phyloP scores from a whole-genome alignment of 371 early-diverging fungal species.

The Mucor racemosus region DNA sequence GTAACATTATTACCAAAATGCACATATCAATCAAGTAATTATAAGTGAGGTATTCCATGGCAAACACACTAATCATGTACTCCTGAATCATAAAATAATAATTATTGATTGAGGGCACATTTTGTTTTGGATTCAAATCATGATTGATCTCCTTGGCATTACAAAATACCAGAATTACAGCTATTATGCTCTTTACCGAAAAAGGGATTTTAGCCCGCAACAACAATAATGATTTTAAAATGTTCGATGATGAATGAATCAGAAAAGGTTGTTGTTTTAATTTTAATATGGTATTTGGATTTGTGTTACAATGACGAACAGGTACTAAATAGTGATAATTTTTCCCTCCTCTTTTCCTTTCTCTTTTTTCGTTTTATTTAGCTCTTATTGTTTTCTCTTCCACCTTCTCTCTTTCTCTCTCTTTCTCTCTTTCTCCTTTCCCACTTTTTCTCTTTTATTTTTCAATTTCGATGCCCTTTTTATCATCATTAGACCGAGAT shows the following conservation, averaged over 20 bases:
- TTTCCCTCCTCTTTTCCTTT: neutral
- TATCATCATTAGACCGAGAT: conserved; percentile 13
- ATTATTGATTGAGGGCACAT: too few relatives aligned
- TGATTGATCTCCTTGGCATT: too few relatives aligned
- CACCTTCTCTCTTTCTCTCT: neutral
- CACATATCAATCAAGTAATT: too few relatives aligned
- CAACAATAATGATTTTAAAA: neutral
- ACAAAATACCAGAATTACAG: too few relatives aligned
- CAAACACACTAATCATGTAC: too few relatives aligned
- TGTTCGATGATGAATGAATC: neutral
- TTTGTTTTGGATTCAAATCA: too few relatives aligned
- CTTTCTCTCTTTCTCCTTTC: neutral
- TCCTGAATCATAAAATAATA: too few relatives aligned
- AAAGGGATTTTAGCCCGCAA: neutral
- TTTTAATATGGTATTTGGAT: neutral
- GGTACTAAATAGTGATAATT: neutral
- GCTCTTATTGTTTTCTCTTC: neutral
- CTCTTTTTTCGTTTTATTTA: neutral
- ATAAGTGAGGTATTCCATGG: too few relatives aligned
- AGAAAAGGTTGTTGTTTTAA: neutral
- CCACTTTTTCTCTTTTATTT: neutral
- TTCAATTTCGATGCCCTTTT: conserved; percentile 18
- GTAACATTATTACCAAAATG: neutral
- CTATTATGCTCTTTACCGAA: neutral
- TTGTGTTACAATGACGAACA: conserved; percentile 14